A percentile compares a stretch with the other conserved stretches of the same genome.
Conservation (phyloP, 805 yeast genomes). For the Saccharomycopsis malanga region DNA sequence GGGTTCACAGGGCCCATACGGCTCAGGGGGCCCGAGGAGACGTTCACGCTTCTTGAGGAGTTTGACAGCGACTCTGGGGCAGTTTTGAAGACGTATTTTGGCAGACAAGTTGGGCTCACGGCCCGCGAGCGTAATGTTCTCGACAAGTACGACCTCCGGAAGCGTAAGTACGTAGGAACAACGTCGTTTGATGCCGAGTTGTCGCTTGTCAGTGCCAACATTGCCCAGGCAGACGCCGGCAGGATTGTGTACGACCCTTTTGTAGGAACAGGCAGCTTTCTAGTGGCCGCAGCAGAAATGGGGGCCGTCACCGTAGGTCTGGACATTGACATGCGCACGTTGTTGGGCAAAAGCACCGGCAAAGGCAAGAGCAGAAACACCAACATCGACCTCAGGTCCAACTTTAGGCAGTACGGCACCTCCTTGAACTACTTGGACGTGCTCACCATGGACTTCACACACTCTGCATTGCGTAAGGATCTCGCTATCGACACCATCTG, state of each 20-base stretch:
- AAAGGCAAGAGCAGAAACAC: constrained; percentile 33
- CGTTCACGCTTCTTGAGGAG: constrained; percentile 69
- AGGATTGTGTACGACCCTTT: constrained; percentile 86
- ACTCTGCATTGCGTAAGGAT: constrained; percentile 64
- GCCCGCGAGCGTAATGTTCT: constrained; percentile 57
- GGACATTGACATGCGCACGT: constrained; percentile 78
- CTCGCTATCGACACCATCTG: constrained; percentile 71
- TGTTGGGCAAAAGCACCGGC: constrained; percentile 52
- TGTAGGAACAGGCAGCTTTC: constrained; percentile 92
- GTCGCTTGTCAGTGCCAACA: constrained; percentile 78
- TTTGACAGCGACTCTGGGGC: constrained; percentile 36
- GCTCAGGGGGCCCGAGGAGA: constrained; percentile 68
- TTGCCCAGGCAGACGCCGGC: constrained; percentile 65
- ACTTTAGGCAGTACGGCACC: constrained; percentile 71
- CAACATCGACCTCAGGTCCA: constrained; percentile 38
- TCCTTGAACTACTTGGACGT: constrained; percentile 58
- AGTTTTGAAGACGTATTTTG: constrained; percentile 60
- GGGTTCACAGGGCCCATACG: constrained; percentile 70
- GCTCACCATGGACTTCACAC: constrained; percentile 90
- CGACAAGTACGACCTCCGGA: constrained; percentile 74
- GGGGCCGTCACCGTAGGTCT: constrained; percentile 81
- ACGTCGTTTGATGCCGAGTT: constrained; percentile 95
- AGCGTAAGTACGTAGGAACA: constrained; percentile 86
- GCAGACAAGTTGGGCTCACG: constrained; percentile 58
- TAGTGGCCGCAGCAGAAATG: constrained; percentile 78